phyloP scores from a whole-genome alignment of 805 yeast species.

The Dipodascopsis uninucleata region DNA sequence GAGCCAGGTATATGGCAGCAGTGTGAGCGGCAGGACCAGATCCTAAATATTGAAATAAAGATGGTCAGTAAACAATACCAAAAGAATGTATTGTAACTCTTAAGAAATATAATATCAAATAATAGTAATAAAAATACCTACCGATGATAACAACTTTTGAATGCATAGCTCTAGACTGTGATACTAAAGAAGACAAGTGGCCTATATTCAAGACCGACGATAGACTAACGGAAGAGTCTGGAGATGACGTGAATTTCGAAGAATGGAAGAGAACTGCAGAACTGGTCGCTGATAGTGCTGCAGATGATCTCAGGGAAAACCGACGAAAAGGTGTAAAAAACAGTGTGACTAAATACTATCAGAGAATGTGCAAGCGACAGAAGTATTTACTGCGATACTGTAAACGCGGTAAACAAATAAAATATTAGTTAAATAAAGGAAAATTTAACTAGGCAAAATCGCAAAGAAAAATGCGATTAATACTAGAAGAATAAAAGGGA shows the following conservation, averaged over 20 bases:
- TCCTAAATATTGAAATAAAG: constrained; percentile 42
- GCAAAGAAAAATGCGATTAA: too few relatives aligned
- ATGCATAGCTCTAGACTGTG: constrained; percentile 39
- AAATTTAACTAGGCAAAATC: too few relatives aligned
- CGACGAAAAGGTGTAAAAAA: constrained; percentile 3
- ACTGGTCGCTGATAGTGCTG: background rate
- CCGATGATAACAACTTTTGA: constrained; percentile 73
- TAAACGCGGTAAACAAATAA: background rate
- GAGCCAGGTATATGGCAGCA: constrained; percentile 92
- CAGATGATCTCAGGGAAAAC: constrained; percentile 1
- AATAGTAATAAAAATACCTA: too few relatives aligned
- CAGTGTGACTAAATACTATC: too few relatives aligned
- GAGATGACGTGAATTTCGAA: background rate
- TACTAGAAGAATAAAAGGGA: too few relatives aligned
- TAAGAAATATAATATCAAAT: background rate
- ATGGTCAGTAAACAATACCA: background rate
- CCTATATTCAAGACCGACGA: background rate
- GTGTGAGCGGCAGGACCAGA: constrained; percentile 99
- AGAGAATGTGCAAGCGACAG: too few relatives aligned
- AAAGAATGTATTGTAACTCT: background rate
- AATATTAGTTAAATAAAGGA: too few relatives aligned
- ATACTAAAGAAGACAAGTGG: background rate
- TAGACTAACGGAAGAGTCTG: background rate
- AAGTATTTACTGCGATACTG: background rate
- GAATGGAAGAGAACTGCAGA: constrained; percentile 3